Conservation (phyloP, 148 eudicot genomes). For the Spergularia bocconei region DNA sequence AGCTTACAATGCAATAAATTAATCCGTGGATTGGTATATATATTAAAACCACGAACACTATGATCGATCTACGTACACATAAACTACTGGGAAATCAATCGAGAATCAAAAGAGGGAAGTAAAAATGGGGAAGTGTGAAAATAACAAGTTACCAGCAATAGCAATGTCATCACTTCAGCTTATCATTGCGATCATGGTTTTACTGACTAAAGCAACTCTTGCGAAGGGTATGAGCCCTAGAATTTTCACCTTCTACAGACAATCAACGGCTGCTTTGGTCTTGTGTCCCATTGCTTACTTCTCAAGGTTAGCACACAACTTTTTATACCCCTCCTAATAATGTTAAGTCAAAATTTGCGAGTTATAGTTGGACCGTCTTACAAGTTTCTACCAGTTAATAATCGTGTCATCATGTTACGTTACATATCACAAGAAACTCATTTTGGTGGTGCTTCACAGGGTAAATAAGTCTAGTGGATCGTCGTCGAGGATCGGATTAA, state of each 20-base stretch:
- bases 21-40: too few relatives aligned
- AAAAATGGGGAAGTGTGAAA: conserved; percentile 35
- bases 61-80: too few relatives aligned
- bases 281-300: conserved; percentile 55
- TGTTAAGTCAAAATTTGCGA: too few relatives aligned
- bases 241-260: conserved; percentile 64
- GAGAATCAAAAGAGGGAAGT: too few relatives aligned
- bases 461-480: conserved; percentile 20
- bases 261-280: conserved; percentile 47
- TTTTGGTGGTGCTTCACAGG: conserved; percentile 24
- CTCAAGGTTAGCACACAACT: conserved; percentile 34
- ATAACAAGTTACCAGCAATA: conserved; percentile 43
- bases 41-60: too few relatives aligned
- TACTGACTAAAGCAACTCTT: conserved; percentile 51
- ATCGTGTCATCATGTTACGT: too few relatives aligned
- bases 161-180: conserved; percentile 52
- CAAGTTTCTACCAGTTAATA: too few relatives aligned
- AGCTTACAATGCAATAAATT: too few relatives aligned
- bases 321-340: too few relatives aligned
- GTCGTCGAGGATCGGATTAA: conserved; percentile 31
- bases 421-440: too few relatives aligned
- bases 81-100: too few relatives aligned
- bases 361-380: too few relatives aligned
- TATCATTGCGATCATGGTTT: conserved; percentile 37
- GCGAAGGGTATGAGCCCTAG: conserved; percentile 61